Evolutionary conservation across 1,284 basidiomycete genomes (phyloP), one percentile per base, ranked within the genome.

Genomic region (Marasmius sp.): DNA sequence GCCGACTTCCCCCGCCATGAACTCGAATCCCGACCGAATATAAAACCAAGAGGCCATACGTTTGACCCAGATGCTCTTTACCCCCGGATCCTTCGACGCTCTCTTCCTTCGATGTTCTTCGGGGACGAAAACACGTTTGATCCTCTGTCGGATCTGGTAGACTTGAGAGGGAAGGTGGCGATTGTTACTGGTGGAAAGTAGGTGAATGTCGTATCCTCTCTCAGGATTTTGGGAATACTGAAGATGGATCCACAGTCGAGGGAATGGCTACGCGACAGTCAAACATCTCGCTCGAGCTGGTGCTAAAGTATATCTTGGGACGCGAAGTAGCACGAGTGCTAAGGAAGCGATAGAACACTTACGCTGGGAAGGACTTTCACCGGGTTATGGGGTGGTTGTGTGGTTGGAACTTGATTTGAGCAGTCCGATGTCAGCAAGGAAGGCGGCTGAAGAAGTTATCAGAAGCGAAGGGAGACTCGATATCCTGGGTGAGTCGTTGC

Each of bases 371-470:
- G 79, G 75, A 0, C 65, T 77, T 1, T 73, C 64, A 6, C 68
- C 71, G 0, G 76, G 74, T 0, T 70, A 72, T 49, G 82, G 82
- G 6, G 65, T 76, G 57, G 72, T 85, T 9, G 63, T 75, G 4
- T 83, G 76, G 74, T 66, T 84, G 10, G 69, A 77, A 48, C 73
- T 85, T n/a, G 81, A 86, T 66, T 69, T 86, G 56, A 66, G 68
- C 16, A 18, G 81, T 58, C 77, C 79, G 1, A 68, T 73, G 33
- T 70, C 71, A 11, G 77, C 79, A 8, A 80, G 76, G 67, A 67
- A 67, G 12, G 66, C 79, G 1, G 84, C 79, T 0, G 74, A 78
- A 57, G 34, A 18, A 14, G 33, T 38, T 36, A 63, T 76, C 69
- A 54, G 49, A 38, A 72, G 67, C 48, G 80, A 82, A 63, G 66